Base-by-base conservation (phyloP, 805 yeast species). In the Nakazawaea wickerhamii region DNA sequence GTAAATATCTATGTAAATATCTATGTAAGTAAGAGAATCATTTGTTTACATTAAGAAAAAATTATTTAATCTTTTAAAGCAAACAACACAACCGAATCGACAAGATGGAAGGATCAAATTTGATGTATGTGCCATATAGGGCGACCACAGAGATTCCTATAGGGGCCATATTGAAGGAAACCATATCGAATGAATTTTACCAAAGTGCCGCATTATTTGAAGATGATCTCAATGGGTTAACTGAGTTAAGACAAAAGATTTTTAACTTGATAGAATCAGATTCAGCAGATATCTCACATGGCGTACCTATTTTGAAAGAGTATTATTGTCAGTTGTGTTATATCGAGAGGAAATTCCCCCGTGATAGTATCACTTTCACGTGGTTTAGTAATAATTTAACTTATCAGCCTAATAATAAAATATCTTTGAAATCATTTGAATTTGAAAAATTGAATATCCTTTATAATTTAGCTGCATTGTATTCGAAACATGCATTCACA, bases 331-430 rank as follows among this genome's bases (percentile, higher is more conserved):
- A 70, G 34, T 49, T 85, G 9, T 46, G 59, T 1, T 64, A 65
- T 7, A 44, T 84, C 6, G 59, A 60, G 28, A 44, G 59, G 37
- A 85, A 83, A 54, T 82, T 90, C 46, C 88, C 93, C 0, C 67
- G 67, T 22, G 82, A 81, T 48, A 65, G 71, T 15, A 61, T 77
- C 7, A 72, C 68, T 30, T 82, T 87, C 50, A 68, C 77, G 0
- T 91, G 97, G 98, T 75, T 65, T 54, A 81, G 81, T 18, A 75
- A 87, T 1, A 18, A 33, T 14, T 60, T 85, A 4, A 81, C 85
- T 0, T 72, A 73, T 40, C 64, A 79, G 15, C 67, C 73, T 2
- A 60, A 69, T 6, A 74, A 77, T 0, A 75, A 78, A 1, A 62
- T 70, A 14, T 65, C 60, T 37, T 53, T 65, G 30, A 58, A 61